Base-by-base conservation (phyloP, 306 rosid genomes). In the Rosa multiflora region DNA sequence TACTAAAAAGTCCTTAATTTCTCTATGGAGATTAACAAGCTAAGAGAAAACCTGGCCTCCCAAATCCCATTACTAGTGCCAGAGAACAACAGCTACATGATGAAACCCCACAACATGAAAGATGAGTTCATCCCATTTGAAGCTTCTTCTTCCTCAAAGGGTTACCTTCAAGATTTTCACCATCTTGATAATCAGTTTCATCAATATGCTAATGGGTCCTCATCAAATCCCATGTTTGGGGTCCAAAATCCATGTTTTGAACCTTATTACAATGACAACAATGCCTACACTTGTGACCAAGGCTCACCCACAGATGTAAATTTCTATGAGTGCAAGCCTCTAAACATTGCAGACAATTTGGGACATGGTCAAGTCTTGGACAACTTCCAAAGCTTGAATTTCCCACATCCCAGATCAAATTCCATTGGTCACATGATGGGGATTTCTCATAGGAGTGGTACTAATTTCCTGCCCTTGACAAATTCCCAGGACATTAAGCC, bases 101-200 rank as follows among this genome's bases (percentile, higher is more conserved):
- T 48, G 40, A 82, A 81, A 78, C 76, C 89, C 55, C 75, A 71
- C 70, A 76, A 64, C 75, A 81, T 67, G 83, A 88, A 85, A 78
- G 83, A 87, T 17, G 92, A 85, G 20, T 77, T 78, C 70, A 20
- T 67, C 43, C 83, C 86, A 56, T 86, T 86, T 67, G 86, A 78
- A 76, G 39, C 70, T 59, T 76, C 89, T 78, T 84, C 90, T 70
- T 81, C 88, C 21, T 86, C 90, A 0, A 87, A 87, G 21, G 76
- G 72, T 39, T 92, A 83, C 80, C 81, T 89, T 44, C 97, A 94
- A 82, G 98, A 92, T 67, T 82, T 94, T 86, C 89, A 83, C 58
- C 86, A 87, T 14, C 79, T 83, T 61, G 91, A 89, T 69, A 37
- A 47, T 40, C 74, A 63, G 8, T 66, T 64, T 70, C 71, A 75